Base-by-base conservation (phyloP, 257 asterid species). In the Solanum pinnatisectum region DNA sequence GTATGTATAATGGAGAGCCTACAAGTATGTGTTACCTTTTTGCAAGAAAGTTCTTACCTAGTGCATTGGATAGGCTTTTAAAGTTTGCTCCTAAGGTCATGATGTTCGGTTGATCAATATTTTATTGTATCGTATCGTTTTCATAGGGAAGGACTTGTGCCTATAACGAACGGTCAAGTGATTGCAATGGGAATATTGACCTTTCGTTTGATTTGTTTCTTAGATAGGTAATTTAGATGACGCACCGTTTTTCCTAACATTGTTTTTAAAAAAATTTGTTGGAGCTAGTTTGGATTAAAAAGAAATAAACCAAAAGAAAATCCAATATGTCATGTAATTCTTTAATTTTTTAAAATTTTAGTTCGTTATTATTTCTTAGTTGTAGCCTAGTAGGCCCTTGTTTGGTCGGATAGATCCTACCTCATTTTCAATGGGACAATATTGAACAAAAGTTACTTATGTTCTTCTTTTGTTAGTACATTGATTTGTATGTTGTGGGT, bases 21-120 rank as follows among this genome's bases (percentile, higher is more conserved):
- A 92, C 96, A 3, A 89, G 88, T n/a, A 56, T 90, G 67, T 96
- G 98, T 60, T 90, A 89, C 87, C 90, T 96, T 91, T 96, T 96
- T 90, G 98, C 98, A 8, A 94, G 98, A 91, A 96, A 94, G 88
- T 96, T 96, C 86, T 77, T 91, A 4, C 90, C 90, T 9, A 84
- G 68, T 39, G 87, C 96, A 60, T 92, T 96, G 91, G 93, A 92
- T 84, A 91, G 96, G 12, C 81, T 96, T 76, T 40, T 94, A 49
- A 92, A 92, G 87, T 93, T 93, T 83, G 95, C 94, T 60, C 96
- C 96, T 5, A 90, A 81, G 49, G 42, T 93, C 60, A 87, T 95
- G 94, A 63, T 91, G 10, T 93, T 93, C 82, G 79, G 84, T 49
- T 71, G 84, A 67, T 46, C 22, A 37, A 16, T 14, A 40, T n/a